Conservation (phyloP, 2,329 filamentous ascomycete genomes). For the Neonectria coccinea region DNA sequence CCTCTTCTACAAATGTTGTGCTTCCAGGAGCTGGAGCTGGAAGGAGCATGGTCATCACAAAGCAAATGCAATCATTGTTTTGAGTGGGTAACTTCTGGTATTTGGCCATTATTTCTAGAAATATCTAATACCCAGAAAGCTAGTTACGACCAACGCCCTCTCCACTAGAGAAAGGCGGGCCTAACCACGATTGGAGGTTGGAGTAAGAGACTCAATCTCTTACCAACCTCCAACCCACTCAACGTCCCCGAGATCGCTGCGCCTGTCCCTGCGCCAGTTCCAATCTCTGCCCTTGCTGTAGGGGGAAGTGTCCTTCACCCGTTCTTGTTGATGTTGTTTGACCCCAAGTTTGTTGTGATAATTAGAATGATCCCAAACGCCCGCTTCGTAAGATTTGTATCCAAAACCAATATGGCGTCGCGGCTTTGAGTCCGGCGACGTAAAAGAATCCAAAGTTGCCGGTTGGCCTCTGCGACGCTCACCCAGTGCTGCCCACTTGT, state of each 20-base stretch:
- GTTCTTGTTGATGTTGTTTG: slow-evolving; percentile 56
- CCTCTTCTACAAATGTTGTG: neutral
- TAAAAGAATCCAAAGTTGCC: slow-evolving; percentile 62
- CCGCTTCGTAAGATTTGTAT: slow-evolving; percentile 61
- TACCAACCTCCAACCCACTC: slow-evolving; percentile 97
- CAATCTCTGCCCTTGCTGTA: slow-evolving; percentile 70
- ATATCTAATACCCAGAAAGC: slow-evolving; percentile 75
- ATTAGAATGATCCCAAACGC: slow-evolving; percentile 61
- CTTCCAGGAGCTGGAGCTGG: no score
- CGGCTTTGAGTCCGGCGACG: slow-evolving; percentile 61
- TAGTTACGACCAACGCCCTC: slow-evolving; percentile 62
- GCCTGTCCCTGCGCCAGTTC: slow-evolving; percentile 72
- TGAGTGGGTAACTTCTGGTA: slow-evolving; percentile 78
- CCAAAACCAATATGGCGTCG: slow-evolving; percentile 63
- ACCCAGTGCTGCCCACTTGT: slow-evolving; percentile 92
- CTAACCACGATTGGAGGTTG: slow-evolving; percentile 71
- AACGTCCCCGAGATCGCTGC: slow-evolving; percentile 78
- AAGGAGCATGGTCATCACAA: no score
- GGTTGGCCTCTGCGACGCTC: slow-evolving; percentile 79
- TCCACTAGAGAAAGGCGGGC: slow-evolving; percentile 47
- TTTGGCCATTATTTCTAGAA: slow-evolving; percentile 56
- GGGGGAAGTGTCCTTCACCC: slow-evolving; percentile 66
- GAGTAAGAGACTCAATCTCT: slow-evolving; percentile 60
- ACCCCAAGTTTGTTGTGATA: slow-evolving; percentile 48
- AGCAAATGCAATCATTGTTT: slow-evolving; percentile 41